Conservation (phyloP, 2,329 filamentous ascomycete species). For the Gaeumannomyces sp. region DNA sequence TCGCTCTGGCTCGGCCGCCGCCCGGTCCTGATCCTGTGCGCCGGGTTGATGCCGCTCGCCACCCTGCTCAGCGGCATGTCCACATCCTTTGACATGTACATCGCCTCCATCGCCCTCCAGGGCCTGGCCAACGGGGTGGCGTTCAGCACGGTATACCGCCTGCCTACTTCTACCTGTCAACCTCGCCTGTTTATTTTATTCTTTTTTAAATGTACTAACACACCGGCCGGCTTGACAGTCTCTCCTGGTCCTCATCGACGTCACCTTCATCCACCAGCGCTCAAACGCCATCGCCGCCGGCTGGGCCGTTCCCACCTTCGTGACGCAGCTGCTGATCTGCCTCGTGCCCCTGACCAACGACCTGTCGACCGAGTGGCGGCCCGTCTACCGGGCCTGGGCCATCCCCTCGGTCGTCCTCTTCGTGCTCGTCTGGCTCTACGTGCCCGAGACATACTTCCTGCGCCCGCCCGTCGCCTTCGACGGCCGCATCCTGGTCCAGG, state of each 20-base stretch:
- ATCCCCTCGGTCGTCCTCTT: conserved; percentile 21
- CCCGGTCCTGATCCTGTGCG: conserved; percentile 27
- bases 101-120: conserved; percentile 25
- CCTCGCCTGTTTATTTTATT: too few species aligned
- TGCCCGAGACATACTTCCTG: conserved; percentile 34
- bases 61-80: conserved; percentile 23
- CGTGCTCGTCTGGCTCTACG: conserved; percentile 24
- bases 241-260: conserved; percentile 29
- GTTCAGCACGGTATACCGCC: conserved; percentile 21
- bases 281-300: conserved; percentile 26
- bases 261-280: conserved; percentile 32
- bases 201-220: not conserved
- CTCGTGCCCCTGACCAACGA: conserved; percentile 23
- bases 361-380: conserved; percentile 24
- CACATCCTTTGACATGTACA: conserved; percentile 20
- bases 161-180: too few species aligned
- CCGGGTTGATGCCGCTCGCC: conserved; percentile 22
- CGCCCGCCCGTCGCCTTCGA: conserved; percentile 34
- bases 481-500: conserved; percentile 31
- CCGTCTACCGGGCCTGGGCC: conserved; percentile 26
- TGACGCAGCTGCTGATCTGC: conserved; percentile 21
- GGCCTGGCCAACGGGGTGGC: conserved; percentile 27
- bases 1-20: conserved; percentile 30
- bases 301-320: conserved; percentile 24
- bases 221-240: conserved; percentile 16